phyloP scores from a whole-genome alignment of 306 rosid species.

The Neltuma alba region DNA sequence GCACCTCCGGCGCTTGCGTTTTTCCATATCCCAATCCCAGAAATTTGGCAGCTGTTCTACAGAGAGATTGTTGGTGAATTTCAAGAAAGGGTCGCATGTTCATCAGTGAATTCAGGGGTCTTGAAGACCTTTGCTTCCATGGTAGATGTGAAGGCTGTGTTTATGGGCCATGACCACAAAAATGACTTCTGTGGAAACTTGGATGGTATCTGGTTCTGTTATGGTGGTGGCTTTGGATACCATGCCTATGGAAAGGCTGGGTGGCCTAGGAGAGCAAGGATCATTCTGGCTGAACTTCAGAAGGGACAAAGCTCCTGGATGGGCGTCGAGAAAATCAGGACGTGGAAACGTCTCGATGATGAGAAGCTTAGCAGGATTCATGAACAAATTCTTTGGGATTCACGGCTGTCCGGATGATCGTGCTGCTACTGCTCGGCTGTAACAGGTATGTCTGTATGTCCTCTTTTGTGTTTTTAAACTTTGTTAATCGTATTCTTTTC shows the following conservation, averaged over 20 bases:
- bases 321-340: slow-evolving; percentile 66
- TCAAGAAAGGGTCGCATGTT: slow-evolving; percentile 87
- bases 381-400: slow-evolving; percentile 77
- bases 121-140: slow-evolving; percentile 60
- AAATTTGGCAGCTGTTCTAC: slow-evolving; percentile 60
- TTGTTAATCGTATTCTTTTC: not conserved
- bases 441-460: slow-evolving; percentile 21
- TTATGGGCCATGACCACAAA: slow-evolving; percentile 89
- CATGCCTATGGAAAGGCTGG: slow-evolving; percentile 82
- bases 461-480: not conserved
- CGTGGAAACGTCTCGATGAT: slow-evolving; percentile 93
- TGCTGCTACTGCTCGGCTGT: not conserved
- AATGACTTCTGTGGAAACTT: slow-evolving; percentile 91
- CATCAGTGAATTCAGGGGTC: slow-evolving; percentile 74
- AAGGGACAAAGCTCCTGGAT: slow-evolving; percentile 63
- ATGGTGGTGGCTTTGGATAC: slow-evolving; percentile 95
- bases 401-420: slow-evolving; percentile 19
- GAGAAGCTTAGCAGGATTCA: slow-evolving; percentile 73
- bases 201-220: slow-evolving; percentile 88
- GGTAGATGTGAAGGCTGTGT: slow-evolving; percentile 90
- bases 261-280: slow-evolving; percentile 90
- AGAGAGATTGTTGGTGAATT: slow-evolving; percentile 61
- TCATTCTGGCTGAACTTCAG: slow-evolving; percentile 65
- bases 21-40: slow-evolving; percentile 94
- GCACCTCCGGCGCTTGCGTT: slow-evolving; percentile 64